Evolutionary conservation across 2,329 filamentous ascomycete species (phyloP).

Genomic region (Fusarium brevicatenulatum): DNA sequence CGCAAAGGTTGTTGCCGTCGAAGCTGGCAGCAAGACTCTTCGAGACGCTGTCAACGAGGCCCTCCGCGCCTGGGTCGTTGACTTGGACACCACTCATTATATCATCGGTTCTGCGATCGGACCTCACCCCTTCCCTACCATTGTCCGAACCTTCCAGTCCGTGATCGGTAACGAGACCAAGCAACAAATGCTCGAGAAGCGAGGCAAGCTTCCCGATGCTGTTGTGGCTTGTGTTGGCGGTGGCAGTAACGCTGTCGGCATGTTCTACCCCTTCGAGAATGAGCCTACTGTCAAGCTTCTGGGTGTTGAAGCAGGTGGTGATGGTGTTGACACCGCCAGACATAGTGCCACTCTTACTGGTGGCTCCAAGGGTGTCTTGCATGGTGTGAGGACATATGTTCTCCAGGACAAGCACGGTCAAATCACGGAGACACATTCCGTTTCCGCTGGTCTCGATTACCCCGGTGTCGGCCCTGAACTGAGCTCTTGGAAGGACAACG

Average conservation of each 20-base stretch:
- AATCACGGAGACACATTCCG: constrained; percentile 93
- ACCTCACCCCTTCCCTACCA: constrained; percentile 96
- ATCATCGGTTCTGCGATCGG: constrained; percentile 98
- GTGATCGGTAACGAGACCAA: constrained; percentile 97
- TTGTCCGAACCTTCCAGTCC: constrained; percentile 96
- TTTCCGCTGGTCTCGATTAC: constrained; percentile 96
- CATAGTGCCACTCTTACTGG: constrained; percentile 90
- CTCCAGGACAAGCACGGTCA: constrained; percentile 93
- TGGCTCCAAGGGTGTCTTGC: constrained; percentile 90
- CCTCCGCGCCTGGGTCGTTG: constrained; percentile 90
- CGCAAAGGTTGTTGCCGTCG: constrained; percentile 90
- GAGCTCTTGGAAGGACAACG: constrained; percentile 89
- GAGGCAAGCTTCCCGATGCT: constrained; percentile 91
- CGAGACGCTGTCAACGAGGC: constrained; percentile 96
- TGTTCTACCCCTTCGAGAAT: constrained; percentile 96
- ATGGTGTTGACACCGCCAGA: constrained; percentile 84
- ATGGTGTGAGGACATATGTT: constrained; percentile 95
- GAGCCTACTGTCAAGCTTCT: constrained; percentile 87
- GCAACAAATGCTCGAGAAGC: constrained; percentile 84
- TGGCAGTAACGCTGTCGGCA: constrained; percentile 93
- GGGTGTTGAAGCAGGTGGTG: constrained; percentile 94
- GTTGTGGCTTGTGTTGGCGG: constrained; percentile 97
- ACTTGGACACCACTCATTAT: constrained; percentile 95
- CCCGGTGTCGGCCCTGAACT: constrained; percentile 96
- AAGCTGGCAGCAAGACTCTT: constrained; percentile 85